Conservation (phyloP, 2,329 filamentous ascomycete genomes). For the Colletotrichum incanum region DNA sequence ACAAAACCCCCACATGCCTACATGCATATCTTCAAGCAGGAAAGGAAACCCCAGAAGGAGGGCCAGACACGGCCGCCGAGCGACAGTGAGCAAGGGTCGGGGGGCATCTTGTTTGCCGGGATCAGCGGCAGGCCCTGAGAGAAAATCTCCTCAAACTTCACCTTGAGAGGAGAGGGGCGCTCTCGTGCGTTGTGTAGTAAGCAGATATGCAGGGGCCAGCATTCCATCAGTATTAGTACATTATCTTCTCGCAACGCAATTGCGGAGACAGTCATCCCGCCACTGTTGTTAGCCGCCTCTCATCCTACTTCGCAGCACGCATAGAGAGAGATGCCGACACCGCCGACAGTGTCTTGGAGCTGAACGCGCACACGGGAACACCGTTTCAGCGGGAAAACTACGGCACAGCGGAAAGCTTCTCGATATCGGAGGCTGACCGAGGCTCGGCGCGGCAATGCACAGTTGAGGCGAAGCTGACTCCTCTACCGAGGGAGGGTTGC, state of each 20-base stretch:
- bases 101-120: conserved; percentile 28
- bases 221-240: conserved; percentile 15
- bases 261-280: neutral
- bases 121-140: conserved; percentile 12
- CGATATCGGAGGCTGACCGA: conserved; percentile 34
- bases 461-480: conserved; percentile 26
- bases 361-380: neutral
- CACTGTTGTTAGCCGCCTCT: neutral
- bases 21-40: conserved; percentile 15
- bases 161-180: neutral
- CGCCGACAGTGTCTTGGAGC: neutral
- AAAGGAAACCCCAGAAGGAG: conserved; percentile 22
- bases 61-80: conserved; percentile 21
- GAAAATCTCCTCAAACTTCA: conserved; percentile 23
- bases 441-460: conserved; percentile 31
- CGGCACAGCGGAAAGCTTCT: conserved; percentile 27
- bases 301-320: neutral
- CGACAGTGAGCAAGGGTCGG: conserved; percentile 20
- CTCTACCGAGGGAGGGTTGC: conserved; percentile 6
- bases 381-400: neutral
- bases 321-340: neutral
- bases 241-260: neutral
- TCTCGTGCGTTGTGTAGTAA: conserved; percentile 13
- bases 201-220: conserved; percentile 21
- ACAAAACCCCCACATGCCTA: conserved; percentile 12